phyloP scores from a whole-genome alignment of 495 filamentous ascomycete genomes.

The Chaetomium cochliodes region DNA sequence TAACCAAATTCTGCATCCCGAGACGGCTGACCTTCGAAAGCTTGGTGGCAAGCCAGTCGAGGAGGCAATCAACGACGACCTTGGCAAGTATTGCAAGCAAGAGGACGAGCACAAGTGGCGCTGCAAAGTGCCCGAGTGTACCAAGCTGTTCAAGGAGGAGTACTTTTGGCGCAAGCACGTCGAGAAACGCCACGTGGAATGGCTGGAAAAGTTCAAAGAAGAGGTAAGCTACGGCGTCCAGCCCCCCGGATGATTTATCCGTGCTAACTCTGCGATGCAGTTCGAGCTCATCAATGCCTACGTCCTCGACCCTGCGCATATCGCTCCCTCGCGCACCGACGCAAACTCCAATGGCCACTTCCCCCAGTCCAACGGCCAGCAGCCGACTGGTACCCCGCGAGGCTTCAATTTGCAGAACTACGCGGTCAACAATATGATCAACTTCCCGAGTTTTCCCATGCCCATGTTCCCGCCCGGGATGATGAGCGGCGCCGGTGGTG shows the following conservation, averaged over 20 bases:
- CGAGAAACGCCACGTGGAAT: constrained; percentile 91
- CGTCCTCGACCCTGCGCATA: constrained; percentile 87
- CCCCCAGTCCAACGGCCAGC: constrained; percentile 68
- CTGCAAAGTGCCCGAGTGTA: constrained; percentile 93
- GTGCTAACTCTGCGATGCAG: constrained; percentile 44
- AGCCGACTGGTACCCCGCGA: constrained; percentile 80
- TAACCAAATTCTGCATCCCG: constrained; percentile 84
- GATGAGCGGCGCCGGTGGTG: constrained; percentile 51
- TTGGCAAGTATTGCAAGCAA: constrained; percentile 86
- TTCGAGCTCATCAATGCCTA: constrained; percentile 88
- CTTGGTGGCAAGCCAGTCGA: constrained; percentile 85
- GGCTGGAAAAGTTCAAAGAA: constrained; percentile 73
- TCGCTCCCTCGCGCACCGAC: constrained; percentile 87
- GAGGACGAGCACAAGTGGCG: constrained; percentile 95
- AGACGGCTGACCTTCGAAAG: constrained; percentile 79
- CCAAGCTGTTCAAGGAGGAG: constrained; percentile 95
- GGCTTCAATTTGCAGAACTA: constrained; percentile 82
- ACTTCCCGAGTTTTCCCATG: constrained; percentile 48
- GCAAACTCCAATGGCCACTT: constrained; percentile 98
- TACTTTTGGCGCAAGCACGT: constrained; percentile 97
- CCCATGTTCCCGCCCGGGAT: constrained; percentile 55
- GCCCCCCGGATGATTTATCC: neutral
- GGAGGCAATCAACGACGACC: constrained; percentile 81
- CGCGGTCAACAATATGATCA: constrained; percentile 55
- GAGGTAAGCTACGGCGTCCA: constrained; percentile 62